Evolutionary conservation across 1,284 basidiomycete genomes (phyloP), one percentile per base, ranked within the genome.

Genomic region (Vanrija sp.): DNA sequence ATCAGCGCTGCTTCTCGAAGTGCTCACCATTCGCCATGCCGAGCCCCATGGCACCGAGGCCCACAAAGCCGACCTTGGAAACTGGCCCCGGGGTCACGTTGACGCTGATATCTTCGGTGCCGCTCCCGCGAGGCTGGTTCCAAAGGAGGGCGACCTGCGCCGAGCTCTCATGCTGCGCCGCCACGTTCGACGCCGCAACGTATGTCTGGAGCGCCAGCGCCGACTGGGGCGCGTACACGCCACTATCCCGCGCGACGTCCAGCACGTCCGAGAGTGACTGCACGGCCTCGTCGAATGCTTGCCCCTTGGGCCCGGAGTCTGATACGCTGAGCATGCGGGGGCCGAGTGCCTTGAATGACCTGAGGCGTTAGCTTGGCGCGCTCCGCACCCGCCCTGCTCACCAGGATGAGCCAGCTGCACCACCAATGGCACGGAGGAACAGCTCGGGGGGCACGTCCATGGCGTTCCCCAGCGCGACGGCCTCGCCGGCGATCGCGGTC

Each of bases 31-130:
- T 48, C 1, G 59, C 57, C 62, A 63, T 63, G 3, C 56, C 52
- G 29, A 43, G 5, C 4, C 62, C 62, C 62, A 63, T 63, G 8
- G 55, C 51, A 1, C 62, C 62, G 12, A 63, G 55, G 3, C 62
- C 62, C 3, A 63, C 34, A 39, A 61, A 58, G 15, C 54, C 62
- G 28, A 63, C 54, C 43, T 60, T 62, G 8, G 38, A 23, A 3
- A 43, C 42, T 14, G 18, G 16, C 6, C 25, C 28, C 6, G 44
- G 28, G 16, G 44, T n/a, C 4, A 26, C n/a, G 1, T 3, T 8
- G 6, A n/a, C 44, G 8, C 21, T 46, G 26, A 26, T 19, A 10
- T 18, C 6, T 19, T 15, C 25, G 18, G 19, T 23, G 43, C 15
- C 43, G 16, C 23, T 15, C 16, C 21, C 21, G 40, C 15, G 38